phyloP scores from a whole-genome alignment of 768 basidiomycete genomes.

The Lactifluus subvellereus region DNA sequence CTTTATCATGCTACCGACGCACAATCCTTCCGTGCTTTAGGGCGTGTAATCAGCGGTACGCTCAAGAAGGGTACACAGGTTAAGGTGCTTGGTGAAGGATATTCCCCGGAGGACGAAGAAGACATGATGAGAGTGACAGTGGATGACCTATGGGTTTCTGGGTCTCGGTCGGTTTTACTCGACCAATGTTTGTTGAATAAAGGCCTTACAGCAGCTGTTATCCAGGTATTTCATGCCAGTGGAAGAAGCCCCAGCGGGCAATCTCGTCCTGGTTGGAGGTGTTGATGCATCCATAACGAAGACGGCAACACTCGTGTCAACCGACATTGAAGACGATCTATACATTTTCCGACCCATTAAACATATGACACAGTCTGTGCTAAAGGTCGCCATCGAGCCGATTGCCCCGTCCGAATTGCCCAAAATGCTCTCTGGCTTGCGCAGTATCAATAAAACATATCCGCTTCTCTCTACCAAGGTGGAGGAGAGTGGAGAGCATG shows the following conservation, averaged over 20 bases:
- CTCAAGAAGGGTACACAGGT: constrained; percentile 74
- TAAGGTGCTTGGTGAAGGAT: constrained; percentile 97
- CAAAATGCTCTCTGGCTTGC: constrained; percentile 95
- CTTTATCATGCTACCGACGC: constrained; percentile 96
- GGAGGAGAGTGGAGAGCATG: constrained; percentile 97
- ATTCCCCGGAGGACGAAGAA: constrained; percentile 98
- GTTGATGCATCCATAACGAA: constrained; percentile 94
- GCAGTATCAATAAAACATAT: constrained; percentile 97
- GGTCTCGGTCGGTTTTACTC: constrained; percentile 62
- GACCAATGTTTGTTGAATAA: neutral
- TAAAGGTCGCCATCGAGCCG: constrained; percentile 98
- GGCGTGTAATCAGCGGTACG: constrained; percentile 90
- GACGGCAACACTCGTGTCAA: constrained; percentile 79
- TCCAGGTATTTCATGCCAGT: constrained; percentile 84
- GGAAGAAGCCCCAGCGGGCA: constrained; percentile 86
- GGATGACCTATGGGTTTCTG: constrained; percentile 86
- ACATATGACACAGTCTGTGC: constrained; percentile 93
- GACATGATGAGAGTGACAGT: constrained; percentile 86
- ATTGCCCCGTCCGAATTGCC: constrained; percentile 96
- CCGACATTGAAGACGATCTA: constrained; percentile 75
- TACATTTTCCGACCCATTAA: constrained; percentile 95
- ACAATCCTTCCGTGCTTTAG: constrained; percentile 93
- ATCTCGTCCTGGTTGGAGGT: constrained; percentile 87
- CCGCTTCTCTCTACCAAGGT: constrained; percentile 93
- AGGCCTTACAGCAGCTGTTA: neutral